Evolutionary conservation across 2,329 filamentous ascomycete species (phyloP), one percentile per base, ranked within the genome.

Genomic region (Lachnellula subtilissima): DNA sequence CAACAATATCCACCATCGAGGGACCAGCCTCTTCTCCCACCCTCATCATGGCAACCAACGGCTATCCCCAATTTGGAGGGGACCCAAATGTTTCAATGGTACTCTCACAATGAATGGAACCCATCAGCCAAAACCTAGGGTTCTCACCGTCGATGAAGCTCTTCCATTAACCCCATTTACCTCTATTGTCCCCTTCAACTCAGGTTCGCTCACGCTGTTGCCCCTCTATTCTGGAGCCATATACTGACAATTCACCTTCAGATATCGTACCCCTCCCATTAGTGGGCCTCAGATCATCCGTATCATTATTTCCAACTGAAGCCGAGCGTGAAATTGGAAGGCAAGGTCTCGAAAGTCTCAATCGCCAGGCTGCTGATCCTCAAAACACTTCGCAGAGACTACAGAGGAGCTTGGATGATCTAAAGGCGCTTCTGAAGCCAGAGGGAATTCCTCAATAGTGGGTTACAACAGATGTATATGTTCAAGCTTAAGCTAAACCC

Each of bases 141-240:
- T 84, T 1, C 84, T 86, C 67, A 81, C 81, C 3, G 80, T 94
- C 12, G 81, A 87, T 55, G 88, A 94, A 68, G 89, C 89, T 32
- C 77, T 94, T 47, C 87, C 88, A n/a, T 92, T 86, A 72, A 89
- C 89, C 51, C 89, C 90, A 23, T 86, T 93, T 69, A 89, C 86
- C 49, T 91, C 88, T 3, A 87, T 92, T 49, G 80, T 89, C 52
- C 89, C 89, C 2, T 90, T 93, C 71, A 83, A 88, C 70, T 82
- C 88, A 63, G 85, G 89, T 91, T 73, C 61, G 77, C n/a, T 40
- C 37, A 43, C 53, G 50, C 35, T 45, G 46, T 50, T n/a, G 52
- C 46, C 23, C 46, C 48, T 48, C 23, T 39, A 37, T 15, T 32
- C 32, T 15, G 37, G 25, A 50, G 14, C 53, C n/a, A 49, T 53